phyloP scores from a whole-genome alignment of 73 alveolate genomes.

The Paramecium primaurelia region DNA sequence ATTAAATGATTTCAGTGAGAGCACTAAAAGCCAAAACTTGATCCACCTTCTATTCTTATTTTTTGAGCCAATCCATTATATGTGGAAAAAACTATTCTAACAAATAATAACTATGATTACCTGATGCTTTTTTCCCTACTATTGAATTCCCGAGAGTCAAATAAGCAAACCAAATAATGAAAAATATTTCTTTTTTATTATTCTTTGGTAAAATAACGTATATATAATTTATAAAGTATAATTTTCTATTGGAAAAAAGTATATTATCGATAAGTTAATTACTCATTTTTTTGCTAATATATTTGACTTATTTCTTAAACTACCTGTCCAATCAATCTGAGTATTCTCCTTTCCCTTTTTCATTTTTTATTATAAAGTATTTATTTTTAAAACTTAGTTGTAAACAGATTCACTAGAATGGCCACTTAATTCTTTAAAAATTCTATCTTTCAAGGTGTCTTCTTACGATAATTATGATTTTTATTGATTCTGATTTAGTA shows the following conservation, averaged over 20 bases:
- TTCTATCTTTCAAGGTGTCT: neutral
- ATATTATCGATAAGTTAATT: neutral
- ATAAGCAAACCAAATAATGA: neutral
- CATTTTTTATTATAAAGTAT: neutral
- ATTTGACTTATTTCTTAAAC: neutral
- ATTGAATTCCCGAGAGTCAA: neutral
- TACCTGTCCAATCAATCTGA: neutral
- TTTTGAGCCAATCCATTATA: neutral
- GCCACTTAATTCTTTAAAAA: slow-evolving; percentile 21
- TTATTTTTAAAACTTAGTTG: slow-evolving; percentile 13
- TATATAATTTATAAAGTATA: neutral
- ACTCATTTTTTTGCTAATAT: neutral
- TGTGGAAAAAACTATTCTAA: slow-evolving; percentile 36
- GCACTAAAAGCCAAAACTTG: neutral
- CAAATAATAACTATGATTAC: neutral
- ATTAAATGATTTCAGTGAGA: neutral
- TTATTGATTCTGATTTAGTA: neutral
- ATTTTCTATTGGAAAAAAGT: neutral
- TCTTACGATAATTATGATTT: neutral
- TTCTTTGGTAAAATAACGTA: slow-evolving; percentile 1
- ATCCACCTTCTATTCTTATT: neutral
- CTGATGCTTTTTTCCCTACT: neutral
- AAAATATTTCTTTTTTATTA: neutral
- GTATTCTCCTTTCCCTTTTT: neutral
- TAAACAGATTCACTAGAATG: slow-evolving; percentile 36